Evolutionary conservation across 345 rosid genomes (phyloP), one percentile per base, ranked within the genome.

Genomic region (Pistacia atlantica): DNA sequence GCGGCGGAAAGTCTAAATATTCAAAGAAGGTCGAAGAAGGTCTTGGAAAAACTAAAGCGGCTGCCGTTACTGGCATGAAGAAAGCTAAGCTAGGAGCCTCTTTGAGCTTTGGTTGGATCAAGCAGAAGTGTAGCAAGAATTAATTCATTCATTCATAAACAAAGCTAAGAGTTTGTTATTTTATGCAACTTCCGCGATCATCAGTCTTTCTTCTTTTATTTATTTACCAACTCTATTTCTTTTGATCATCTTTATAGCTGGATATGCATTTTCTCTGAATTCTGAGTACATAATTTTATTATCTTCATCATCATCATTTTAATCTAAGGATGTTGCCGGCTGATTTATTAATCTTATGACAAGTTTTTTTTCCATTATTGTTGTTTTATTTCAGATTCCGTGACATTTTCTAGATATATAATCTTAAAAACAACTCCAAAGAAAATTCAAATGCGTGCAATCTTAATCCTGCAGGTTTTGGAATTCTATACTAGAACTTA

Each of bases 61-160:
- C 35, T 1, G 81, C 83, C 8, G 14, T 71, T 16, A 42, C 73
- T 12, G 79, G 83, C 70, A 46, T 79, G 72, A 82, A 69, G 82
- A 82, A 79, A 51, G 82, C 78, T 8, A 79, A 82, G 67, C 73
- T 25, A 7, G 82, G 85, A 12, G 78, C 73, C 18, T 57, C 82
- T 37, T 61, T 48, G 10, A 79, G 85, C 18, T 10, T 83, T 37
- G 63, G 42, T 28, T 76, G 83, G 83, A 76, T 83, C 69, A 83
- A 77, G 54, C 56, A 76, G 6, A 83, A 83, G 60, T 79, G 65
- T 76, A 69, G 42, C 55, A 76, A 56, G 25, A 65, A 14, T 22
- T 69, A 10, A 33, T 51, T 1, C 28, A 75, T 60, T 31, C 51
- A 54, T 11, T 16, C 65, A 31, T 52, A 64, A 33, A 31, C 54